Conservation (phyloP, 345 rosid species). For the Pugionium cornutum region DNA sequence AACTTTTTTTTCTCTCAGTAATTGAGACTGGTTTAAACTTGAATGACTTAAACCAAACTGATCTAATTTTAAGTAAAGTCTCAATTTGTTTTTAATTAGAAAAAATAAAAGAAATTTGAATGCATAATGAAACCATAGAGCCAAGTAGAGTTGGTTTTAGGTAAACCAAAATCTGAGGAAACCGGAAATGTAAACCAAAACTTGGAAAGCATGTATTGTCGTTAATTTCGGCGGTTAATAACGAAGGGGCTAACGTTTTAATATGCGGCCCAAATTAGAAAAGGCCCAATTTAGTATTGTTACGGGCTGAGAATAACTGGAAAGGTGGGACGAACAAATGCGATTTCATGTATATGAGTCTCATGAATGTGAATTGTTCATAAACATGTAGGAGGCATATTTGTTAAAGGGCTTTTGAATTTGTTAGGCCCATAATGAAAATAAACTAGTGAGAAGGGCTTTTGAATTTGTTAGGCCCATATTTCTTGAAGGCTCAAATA, state of each 20-base stretch:
- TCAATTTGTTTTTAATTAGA: not conserved
- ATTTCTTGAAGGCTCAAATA: too few relatives aligned
- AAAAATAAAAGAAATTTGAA: too few relatives aligned
- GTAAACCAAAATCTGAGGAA: too few relatives aligned
- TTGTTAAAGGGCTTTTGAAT: too few relatives aligned
- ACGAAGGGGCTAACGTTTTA: not conserved
- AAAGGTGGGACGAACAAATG: not conserved
- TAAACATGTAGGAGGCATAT: too few relatives aligned
- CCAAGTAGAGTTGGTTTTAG: too few relatives aligned
- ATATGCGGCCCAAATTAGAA: not conserved
- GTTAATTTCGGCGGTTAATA: not conserved
- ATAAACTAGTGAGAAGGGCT: too few relatives aligned
- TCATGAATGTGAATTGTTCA: not conserved
- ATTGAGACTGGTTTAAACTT: too few relatives aligned
- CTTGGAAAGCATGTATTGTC: not conserved
- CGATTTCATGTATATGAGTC: not conserved
- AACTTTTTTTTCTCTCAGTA: not conserved
- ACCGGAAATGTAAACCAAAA: too few relatives aligned
- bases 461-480: too few relatives aligned
- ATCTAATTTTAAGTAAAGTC: constrained; percentile 16
- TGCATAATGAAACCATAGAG: too few relatives aligned
- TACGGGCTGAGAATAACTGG: constrained; percentile 29
- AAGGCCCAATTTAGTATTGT: constrained; percentile 4
- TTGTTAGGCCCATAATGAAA: too few relatives aligned
- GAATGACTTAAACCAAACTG: constrained; percentile 13